A percentile compares a stretch with the other conserved stretches of the same genome.
Evolutionary conservation across 495 filamentous ascomycete genomes (phyloP).

Genomic region (Aspergillus hancockii): DNA sequence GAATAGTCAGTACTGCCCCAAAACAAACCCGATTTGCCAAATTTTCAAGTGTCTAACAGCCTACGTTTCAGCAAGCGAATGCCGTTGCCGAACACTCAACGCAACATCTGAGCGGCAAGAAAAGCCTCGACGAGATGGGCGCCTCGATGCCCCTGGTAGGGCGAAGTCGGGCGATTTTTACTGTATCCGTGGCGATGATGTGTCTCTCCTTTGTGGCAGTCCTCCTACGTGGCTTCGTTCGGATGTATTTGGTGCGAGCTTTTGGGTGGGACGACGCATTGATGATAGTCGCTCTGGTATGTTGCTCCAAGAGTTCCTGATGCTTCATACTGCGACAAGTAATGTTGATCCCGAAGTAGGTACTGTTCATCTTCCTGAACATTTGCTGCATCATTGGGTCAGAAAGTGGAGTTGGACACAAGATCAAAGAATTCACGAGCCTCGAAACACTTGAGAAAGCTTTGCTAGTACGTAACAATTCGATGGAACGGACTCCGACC

Average conservation of each 20-base stretch:
- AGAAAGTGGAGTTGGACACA: not conserved
- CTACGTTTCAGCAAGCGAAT: no score
- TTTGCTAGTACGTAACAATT: conserved; percentile 5
- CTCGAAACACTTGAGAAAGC: not conserved
- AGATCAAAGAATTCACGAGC: not conserved
- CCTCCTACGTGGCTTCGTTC: conserved; percentile 6
- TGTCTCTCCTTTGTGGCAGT: not conserved
- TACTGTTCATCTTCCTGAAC: conserved; percentile 1
- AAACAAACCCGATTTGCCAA: no score
- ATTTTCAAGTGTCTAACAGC: no score
- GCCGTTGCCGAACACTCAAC: no score
- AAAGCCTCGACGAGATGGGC: no score
- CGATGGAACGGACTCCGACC: no score
- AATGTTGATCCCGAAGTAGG: not conserved
- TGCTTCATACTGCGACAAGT: no score
- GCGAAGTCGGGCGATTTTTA: no score
- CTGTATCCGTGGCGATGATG: no score
- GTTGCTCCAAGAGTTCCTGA: not conserved
- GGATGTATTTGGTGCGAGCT: not conserved
- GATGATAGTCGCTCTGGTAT: conserved; percentile 12
- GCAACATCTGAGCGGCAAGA: no score
- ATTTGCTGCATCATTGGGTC: conserved; percentile 6
- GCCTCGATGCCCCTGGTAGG: no score
- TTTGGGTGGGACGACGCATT: conserved; percentile 16
- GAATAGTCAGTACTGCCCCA: no score